Base-by-base conservation (phyloP, 2,329 filamentous ascomycete genomes). In the Amylocarpus encephaloides region DNA sequence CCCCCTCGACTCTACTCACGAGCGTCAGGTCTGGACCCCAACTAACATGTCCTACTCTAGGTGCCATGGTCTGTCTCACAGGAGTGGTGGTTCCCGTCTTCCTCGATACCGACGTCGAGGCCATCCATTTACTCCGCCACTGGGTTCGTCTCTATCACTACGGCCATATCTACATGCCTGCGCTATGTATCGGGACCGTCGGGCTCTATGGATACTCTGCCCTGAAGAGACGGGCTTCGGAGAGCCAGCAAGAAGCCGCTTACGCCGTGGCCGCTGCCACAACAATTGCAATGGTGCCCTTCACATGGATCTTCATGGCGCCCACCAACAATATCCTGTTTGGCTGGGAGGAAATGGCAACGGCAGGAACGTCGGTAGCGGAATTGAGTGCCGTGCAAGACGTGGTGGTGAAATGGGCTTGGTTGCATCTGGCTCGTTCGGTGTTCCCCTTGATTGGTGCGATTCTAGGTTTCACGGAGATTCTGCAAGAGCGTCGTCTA, bases 131-230 rank as follows among this genome's bases (percentile, higher is more conserved):
- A 12, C 52, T 65, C 39, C 54, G 35, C 9, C 63, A 68, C 49
- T 69, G 65, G 66, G 61, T 57, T 1, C 58, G 64, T 2, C 54
- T 67, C 32, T 70, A 69, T 48, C 58, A 64, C 57, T 67, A 66
- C 43, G 66, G 65, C 2, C 65, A 67, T 46, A 51, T 52, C 5
- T 46, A 53, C 12, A 53, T 68, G 46, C 67, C 67, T 2, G 49
- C 59, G n/a, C 32, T 67, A 29, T 57, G 57, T 4, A 54, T 68
- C 26, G 56, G 38, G 2, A 65, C 63, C 3, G 56, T 52, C 19
- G 19, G 49, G 3, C 53, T 68, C 2, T 63, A 66, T 46, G 48
- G n/a, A 2, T 63, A 59, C 51, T 47, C 55, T n/a, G 46, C 52
- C 13, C n/a, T 45, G 6, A 49, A 26, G 15, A 18, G 6, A 42